Base-by-base conservation (phyloP, 192 early-diverging fungal genomes). In the Gorgonomyces haynaldii region DNA sequence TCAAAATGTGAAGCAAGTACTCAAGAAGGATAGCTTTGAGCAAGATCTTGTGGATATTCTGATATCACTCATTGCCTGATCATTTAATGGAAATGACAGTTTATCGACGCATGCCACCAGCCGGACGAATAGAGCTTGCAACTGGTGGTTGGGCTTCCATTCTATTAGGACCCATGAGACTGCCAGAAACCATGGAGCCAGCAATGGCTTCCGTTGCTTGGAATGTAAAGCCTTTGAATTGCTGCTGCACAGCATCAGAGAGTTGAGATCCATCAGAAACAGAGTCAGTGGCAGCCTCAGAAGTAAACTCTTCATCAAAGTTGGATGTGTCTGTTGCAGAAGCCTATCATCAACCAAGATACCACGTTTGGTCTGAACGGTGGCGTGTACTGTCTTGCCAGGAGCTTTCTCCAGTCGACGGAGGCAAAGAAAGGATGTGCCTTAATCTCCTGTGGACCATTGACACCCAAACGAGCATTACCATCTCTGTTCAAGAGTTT, bases 241-340 rank as follows among this genome's bases (percentile, higher is more conserved):
- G 94, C 47, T 84, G 67, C 62, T 97, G 94, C 43, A 93, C 78
- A 12, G 83, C 85, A 62, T 86, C 83, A 8, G 88, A 86, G 30
- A 97, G 71, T 47, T 84, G 84, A 0, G 53, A 54, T 44, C 78
- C 78, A 20, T 91, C 78, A 3, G 85, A 79, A 21, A 88, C 70
- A 19, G 90, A 94, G 62, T 97, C 94, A 50, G 78, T 70, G 3
- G 94, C 87, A 10, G 78, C 68, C 50, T 96, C 92, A n/a, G 84
- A 82, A 4, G 94, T 97, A 53, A 97, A 97, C 65, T 93, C 91
- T 48, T 89, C 85, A 57, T 97, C 93, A 81, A 97, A 97, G 65
- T 97, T 97, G 60, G 89, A 88, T 9, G 91, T 96, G 58, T 97
- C 93, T 36, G 78, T 78, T 2, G 88, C 86, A 25, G 82, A 86